Evolutionary conservation across 345 rosid species (phyloP).

Genomic region (Noccaea bulbosa): DNA sequence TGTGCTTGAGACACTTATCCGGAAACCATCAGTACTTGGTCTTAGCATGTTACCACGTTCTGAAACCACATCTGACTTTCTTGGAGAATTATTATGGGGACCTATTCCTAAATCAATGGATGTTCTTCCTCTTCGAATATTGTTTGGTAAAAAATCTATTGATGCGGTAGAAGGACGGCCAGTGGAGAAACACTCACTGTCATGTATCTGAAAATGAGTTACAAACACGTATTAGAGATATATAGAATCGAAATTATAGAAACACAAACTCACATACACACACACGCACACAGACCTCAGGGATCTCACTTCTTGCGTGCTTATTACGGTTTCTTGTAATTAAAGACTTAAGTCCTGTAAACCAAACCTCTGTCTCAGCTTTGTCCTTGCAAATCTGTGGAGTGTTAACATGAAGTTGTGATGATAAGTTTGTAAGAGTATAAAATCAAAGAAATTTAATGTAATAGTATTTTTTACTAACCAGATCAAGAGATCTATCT

Average conservation of each 20-base stretch:
- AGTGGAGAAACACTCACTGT: constrained; percentile 51
- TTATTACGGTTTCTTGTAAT: constrained; percentile 56
- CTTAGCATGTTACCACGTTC: constrained; percentile 89
- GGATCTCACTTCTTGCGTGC: constrained; percentile 65
- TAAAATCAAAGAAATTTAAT: not conserved
- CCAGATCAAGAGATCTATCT: constrained; percentile 96
- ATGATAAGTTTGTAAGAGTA: not conserved
- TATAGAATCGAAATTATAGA: not conserved
- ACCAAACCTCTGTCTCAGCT: constrained; percentile 91
- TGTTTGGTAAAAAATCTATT: constrained; percentile 55
- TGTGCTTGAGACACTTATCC: constrained; percentile 92
- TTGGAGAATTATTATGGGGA: constrained; percentile 53
- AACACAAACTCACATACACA: not conserved
- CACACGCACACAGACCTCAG: constrained; percentile 62
- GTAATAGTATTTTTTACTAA: constrained; percentile 43
- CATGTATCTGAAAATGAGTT: constrained; percentile 58
- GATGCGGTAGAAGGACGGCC: constrained; percentile 59
- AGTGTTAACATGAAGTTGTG: constrained; percentile 28
- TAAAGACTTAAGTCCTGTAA: constrained; percentile 75
- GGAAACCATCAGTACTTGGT: constrained; percentile 86
- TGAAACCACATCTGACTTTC: constrained; percentile 79
- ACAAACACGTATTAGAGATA: not conserved
- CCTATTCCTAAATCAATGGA: constrained; percentile 57
- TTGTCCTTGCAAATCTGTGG: constrained; percentile 95
- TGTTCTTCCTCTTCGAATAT: constrained; percentile 55